Evolutionary conservation across 2,329 filamentous ascomycete genomes (phyloP), one percentile per base, ranked within the genome.

Genomic region (Aspergillus sergii): DNA sequence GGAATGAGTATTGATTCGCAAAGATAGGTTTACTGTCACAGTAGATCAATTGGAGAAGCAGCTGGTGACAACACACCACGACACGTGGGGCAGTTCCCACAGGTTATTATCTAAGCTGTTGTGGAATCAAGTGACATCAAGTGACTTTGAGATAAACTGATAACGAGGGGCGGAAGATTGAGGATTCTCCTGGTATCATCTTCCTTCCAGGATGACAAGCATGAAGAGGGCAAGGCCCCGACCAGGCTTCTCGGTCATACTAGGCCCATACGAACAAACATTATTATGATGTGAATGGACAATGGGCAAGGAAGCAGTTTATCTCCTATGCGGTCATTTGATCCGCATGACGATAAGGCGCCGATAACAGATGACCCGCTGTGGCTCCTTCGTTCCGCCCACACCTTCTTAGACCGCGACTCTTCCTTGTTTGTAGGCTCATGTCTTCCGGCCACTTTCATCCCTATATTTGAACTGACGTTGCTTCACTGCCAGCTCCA

Each of bases 71-170:
- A 50, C 46, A 28, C 26, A 32, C 16, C 26, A 30, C 9, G 2
- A 50, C 19, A 50, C 23, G 46, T 8, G 46, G 46, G 46, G 23
- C 46, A 50, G 23, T 50, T 26, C 32, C 32, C 32, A 34, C 43
- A n/a, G 8, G 9, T 12, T 30, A 50, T 50, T 50, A 50, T 50
- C 46, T 50, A 50, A 50, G 14, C 46, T 26, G 26, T 11, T 14
- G 46, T 16, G 46, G 46, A 46, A 50, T 50, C 46, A 50, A 50
- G 46, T 50, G 46, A 50, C 46, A 50, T 50, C 46, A 50, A 50
- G 46, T 50, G 46, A 50, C 26, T 11, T 6, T 4, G 1, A 11
- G 46, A 50, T 30, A 50, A 30, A 30, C 46, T 16, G 46, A 30
- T 46, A 46, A 46, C n/a, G 21, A 46, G 8, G 8, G n/a, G 23